These are phyloP conservation scores for Termitomyces sp. DNA, from an alignment of 768 basidiomycete genomes.

Conservation along the genomic window DNA sequence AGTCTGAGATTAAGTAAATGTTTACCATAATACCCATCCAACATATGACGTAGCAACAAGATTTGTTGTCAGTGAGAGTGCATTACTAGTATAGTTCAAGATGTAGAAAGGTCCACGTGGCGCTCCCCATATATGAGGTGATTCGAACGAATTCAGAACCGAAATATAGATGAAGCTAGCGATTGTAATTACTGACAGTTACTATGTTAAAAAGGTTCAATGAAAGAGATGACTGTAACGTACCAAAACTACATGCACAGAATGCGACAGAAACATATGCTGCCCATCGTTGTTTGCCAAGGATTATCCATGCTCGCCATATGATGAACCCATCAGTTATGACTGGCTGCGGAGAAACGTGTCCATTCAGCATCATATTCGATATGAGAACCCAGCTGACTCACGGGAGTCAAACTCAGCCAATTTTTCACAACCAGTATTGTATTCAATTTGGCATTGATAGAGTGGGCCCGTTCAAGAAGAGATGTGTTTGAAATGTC, in stretches of 20 bases:
- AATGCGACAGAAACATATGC: neutral
- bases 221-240: neutral
- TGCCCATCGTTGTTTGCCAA: neutral
- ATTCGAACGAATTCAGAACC: neutral
- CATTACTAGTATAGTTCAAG: neutral
- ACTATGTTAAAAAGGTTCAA: neutral
- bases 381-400: neutral
- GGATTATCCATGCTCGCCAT: neutral
- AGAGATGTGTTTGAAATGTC: neutral
- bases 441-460: neutral
- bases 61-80: neutral
- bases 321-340: neutral
- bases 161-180: neutral
- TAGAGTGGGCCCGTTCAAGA: neutral
- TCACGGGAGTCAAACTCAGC: neutral
- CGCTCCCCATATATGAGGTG: neutral
- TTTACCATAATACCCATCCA: neutral
- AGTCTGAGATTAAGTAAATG: neutral
- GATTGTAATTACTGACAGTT: neutral
- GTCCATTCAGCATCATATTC: neutral
- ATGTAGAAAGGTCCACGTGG: neutral
- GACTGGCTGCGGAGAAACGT: neutral
- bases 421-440: neutral
- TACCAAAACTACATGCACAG: neutral
- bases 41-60: neutral